A percentile compares a stretch with the other conserved stretches of the same genome.
These are phyloP conservation scores for Aspergillus cejpii DNA, from an alignment of 2,329 filamentous ascomycete species.

Conservation along the genomic window DNA sequence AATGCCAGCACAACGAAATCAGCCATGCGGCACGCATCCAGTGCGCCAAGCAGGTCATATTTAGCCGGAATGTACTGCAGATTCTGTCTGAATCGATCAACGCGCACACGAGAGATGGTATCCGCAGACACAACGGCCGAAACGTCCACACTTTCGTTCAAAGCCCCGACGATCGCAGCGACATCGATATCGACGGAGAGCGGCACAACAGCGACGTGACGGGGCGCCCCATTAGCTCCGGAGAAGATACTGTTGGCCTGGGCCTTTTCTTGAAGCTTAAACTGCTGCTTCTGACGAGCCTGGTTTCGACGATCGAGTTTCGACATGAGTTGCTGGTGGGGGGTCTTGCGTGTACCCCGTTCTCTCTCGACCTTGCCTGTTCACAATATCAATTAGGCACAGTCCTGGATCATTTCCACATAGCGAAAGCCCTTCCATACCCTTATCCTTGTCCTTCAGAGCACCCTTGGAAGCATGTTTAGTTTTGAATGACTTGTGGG, in stretches of 20 bases:
- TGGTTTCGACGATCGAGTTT: constrained; percentile 94
- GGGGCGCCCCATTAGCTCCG: constrained; percentile 79
- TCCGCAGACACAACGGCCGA: constrained; percentile 56
- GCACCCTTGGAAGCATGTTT: constrained; percentile 83
- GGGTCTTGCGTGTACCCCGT: constrained; percentile 70
- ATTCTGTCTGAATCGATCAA: constrained; percentile 93
- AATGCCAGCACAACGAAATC: constrained; percentile 87
- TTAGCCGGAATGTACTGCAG: constrained; percentile 74
- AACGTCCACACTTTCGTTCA: constrained; percentile 77
- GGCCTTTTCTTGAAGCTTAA: constrained; percentile 76
- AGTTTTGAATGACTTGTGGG: constrained; percentile 88
- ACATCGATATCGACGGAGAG: constrained; percentile 68
- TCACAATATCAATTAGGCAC: constrained; percentile 9
- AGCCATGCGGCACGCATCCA: constrained; percentile 80
- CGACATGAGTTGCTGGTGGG: constrained; percentile 93
- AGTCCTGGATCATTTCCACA: constrained; percentile 3
- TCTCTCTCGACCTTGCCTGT: constrained; percentile 72
- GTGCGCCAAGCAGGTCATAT: constrained; percentile 65
- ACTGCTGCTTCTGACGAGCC: constrained; percentile 78
- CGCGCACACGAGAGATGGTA: constrained; percentile 56
- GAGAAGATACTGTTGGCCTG: constrained; percentile 73
- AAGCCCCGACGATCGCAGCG: constrained; percentile 56
- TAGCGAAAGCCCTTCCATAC: constrained; percentile 40
- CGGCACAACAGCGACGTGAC: constrained; percentile 81
- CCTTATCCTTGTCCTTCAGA: constrained; percentile 78